These are phyloP conservation scores for Aegilops sharonensis DNA, from an alignment of 176 grass and related monocot genomes.

Conservation along the genomic window DNA sequence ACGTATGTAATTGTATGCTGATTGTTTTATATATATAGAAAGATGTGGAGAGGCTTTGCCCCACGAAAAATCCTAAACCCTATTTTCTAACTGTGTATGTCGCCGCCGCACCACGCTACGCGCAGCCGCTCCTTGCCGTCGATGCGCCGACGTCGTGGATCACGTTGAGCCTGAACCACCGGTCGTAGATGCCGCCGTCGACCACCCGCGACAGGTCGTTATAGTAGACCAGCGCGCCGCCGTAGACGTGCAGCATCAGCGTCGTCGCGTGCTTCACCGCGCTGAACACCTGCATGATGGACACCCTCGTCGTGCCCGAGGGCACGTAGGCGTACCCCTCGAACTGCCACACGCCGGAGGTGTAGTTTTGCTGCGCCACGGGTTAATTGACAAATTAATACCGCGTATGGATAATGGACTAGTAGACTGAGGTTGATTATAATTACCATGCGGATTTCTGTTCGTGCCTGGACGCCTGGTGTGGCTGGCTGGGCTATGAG, in stretches of 20 bases:
- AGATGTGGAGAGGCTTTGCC: no score
- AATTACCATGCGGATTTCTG: constrained; percentile 33
- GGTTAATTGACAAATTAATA: not conserved
- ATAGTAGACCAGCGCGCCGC: constrained; percentile 29
- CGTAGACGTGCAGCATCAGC: constrained; percentile 45
- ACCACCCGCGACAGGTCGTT: not conserved
- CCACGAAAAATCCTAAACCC: no score
- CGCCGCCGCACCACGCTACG: not conserved
- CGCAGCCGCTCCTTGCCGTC: constrained; percentile 25
- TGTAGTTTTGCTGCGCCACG: not conserved
- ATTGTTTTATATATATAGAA: no score
- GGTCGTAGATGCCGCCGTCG: constrained; percentile 24
- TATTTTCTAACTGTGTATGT: no score
- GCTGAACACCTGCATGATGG: constrained; percentile 41
- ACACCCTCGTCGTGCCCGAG: constrained; percentile 28
- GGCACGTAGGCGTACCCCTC: constrained; percentile 34
- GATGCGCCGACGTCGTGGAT: constrained; percentile 41
- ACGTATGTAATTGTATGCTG: no score
- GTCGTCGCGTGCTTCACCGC: not conserved
- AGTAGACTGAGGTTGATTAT: not conserved
- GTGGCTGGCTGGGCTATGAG: not conserved
- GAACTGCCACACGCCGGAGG: constrained; percentile 54
- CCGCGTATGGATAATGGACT: not conserved
- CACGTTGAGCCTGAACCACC: constrained; percentile 50
- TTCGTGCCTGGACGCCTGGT: constrained; percentile 28